Evolutionary conservation across 495 filamentous ascomycete species (phyloP), one percentile per base, ranked within the genome.

Genomic region (Baudoinia panamericana): DNA sequence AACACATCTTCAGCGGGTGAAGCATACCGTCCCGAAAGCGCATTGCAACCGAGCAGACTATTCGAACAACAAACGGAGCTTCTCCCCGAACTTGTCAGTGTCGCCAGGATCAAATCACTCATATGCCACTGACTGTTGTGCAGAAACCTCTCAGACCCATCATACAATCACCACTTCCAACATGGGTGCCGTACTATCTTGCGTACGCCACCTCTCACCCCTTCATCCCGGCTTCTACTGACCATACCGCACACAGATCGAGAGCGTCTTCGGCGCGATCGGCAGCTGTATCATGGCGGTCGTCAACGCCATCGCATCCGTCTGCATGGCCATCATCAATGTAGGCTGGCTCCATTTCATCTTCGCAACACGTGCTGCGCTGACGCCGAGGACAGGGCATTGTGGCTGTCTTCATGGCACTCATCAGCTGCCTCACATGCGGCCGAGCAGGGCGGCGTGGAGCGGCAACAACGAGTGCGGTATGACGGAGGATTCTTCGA

Each of bases 161-260:
- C 38, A 30, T 16, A 24, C 13, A 10, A 12, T 5, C 36, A 46
- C 45, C 26, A 48, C 56, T 39, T 46, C 57, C 68, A 82, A 65
- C 57, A 96, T 96, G 88, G 88, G 88, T 66, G 87, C 83, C 65
- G 82, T 95, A 60, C 72, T 92, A 45, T 93, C 85, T 63, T 94
- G 88, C 54, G 88, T 96, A 87, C 51, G 85, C 78, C 42, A 19
- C 33, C 39, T 29, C 41, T 15, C 25, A 26, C 36, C 33, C 34
- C 22, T 46, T 35, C 16, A 17, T n/a, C 30, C 22, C 30, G 17
- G 11, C 22, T 13, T 25, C 16, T 27, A 41, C 36, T 36, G 19
- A 23, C 28, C 30, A 27, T 21, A 19, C 13, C 47, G 17, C 33
- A 31, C 22, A 51, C 56, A 96, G 88, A 77, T 96, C 61, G 51